A percentile compares a stretch with the other conserved stretches of the same genome.
Evolutionary conservation across 352 stramenopile genomes (phyloP).

Genomic region (Phytopythium ostracodes): DNA sequence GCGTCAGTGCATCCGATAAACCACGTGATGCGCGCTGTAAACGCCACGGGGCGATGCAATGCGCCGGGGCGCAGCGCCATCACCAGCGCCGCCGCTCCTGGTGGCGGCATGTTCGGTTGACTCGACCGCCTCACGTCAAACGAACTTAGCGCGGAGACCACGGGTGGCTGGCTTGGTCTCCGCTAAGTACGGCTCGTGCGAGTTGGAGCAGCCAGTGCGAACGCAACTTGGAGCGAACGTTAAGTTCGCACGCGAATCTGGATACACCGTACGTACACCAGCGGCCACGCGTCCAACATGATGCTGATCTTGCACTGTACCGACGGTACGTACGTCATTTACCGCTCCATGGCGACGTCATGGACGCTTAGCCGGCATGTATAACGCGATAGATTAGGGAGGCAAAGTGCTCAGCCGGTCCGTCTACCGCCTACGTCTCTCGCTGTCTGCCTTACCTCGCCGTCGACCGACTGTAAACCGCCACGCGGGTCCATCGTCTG

Average conservation of each 20-base stretch:
- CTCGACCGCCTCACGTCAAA: constrained; percentile 2
- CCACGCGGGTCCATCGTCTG: neutral
- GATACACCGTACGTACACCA: neutral
- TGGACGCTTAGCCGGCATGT: neutral
- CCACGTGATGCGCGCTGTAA: neutral
- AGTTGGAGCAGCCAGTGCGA: neutral
- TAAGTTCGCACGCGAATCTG: neutral
- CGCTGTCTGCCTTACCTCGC: neutral
- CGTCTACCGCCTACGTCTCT: neutral
- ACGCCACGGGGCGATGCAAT: neutral
- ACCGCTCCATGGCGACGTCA: neutral
- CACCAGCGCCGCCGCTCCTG: neutral
- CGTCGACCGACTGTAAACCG: neutral
- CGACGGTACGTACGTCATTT: neutral
- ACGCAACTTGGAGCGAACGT: neutral
- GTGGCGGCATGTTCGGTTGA: neutral
- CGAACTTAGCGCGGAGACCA: constrained; percentile 1
- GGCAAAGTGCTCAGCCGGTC: neutral
- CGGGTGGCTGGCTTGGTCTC: neutral
- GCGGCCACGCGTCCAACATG: neutral
- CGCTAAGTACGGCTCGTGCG: neutral
- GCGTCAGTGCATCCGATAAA: neutral
- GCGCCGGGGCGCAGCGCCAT: neutral
- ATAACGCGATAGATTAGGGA: neutral
- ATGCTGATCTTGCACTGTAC: too few relatives aligned